Evolutionary conservation across 768 basidiomycete species (phyloP), one percentile per base, ranked within the genome.

Genomic region (Rhodocollybia butyracea): DNA sequence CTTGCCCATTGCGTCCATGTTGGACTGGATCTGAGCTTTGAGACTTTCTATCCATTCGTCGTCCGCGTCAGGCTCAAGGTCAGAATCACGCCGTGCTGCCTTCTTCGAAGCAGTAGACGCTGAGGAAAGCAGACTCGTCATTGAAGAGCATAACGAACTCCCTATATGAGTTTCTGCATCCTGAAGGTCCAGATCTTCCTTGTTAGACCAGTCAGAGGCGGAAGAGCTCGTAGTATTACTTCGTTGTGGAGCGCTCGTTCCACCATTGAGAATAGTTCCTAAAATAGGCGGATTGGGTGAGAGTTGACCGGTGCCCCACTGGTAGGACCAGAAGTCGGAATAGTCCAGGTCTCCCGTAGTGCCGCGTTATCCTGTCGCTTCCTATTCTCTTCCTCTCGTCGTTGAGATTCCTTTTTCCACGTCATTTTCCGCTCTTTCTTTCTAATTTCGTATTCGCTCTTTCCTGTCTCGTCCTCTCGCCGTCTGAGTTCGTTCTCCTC

Each of bases 281-380:
- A 68, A 65, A 69, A 59, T 48, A 27, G 38, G 13, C 8, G 46
- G 12, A 13, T 24, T 51, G 24, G 50, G 27, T 15, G 32, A 22
- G 11, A 36, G 24, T 65, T 66, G 26, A 75, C 68, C 17, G 46
- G n/a, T 34, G 17, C 11, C 32, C 31, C 34, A 36, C 34, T 36
- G n/a, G n/a, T n/a, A n/a, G n/a, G n/a, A 6, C 68, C 61, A 42
- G 73, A 66, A 17, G 55, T 55, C 21, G 63, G 58, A 3, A 68
- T 64, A 24, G 66, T 56, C 6, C 47, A 57, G 17, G 13, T 51
- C 22, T 59, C 47, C 70, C 73, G 73, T 41, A 61, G 58, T 52
- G 58, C 72, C n/a, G 65, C 56, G 54, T 72, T 78, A 50, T 74
- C 73, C 43, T 78, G 76, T 10, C 75, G 70, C 61, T 75, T 77